phyloP scores from a whole-genome alignment of 345 rosid genomes.

The Lepidium aucheri region DNA sequence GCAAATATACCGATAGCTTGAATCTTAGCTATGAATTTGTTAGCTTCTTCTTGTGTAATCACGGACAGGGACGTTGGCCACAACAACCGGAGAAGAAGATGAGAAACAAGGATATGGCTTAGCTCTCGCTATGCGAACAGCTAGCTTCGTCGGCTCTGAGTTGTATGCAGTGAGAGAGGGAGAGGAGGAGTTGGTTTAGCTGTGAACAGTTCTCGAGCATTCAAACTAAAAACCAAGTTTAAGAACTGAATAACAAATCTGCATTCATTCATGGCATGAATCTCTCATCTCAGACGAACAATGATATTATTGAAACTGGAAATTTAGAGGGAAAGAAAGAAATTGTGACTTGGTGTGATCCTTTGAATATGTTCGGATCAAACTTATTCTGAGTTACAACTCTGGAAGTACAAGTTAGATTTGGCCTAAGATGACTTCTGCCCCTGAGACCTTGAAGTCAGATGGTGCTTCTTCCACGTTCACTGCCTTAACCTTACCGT shows the following conservation, averaged over 20 bases:
- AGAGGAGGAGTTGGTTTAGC: conserved; percentile 15
- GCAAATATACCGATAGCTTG: no score
- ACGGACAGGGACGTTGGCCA: background rate
- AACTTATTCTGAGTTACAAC: conserved; percentile 16
- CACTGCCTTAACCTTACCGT: conserved; percentile 69
- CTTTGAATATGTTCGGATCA: conserved; percentile 16
- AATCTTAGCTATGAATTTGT: no score
- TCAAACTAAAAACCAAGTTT: no score
- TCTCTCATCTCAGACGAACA: background rate
- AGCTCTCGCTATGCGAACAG: no score
- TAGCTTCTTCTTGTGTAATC: no score
- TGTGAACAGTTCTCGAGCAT: no score
- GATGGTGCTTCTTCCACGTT: conserved; percentile 89
- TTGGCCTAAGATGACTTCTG: conserved; percentile 68
- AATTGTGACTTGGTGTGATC: conserved; percentile 8
- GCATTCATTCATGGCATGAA: no score
- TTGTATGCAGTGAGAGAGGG: background rate
- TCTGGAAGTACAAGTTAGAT: conserved; percentile 30
- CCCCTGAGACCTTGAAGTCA: conserved; percentile 79
- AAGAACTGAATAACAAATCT: no score
- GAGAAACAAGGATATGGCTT: no score
- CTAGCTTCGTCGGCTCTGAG: conserved; percentile 17
- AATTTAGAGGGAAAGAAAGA: no score
- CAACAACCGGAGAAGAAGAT: no score
- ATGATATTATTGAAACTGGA: background rate